Evolutionary conservation across 495 filamentous ascomycete species (phyloP).

Genomic region (Annulohypoxylon bovei): DNA sequence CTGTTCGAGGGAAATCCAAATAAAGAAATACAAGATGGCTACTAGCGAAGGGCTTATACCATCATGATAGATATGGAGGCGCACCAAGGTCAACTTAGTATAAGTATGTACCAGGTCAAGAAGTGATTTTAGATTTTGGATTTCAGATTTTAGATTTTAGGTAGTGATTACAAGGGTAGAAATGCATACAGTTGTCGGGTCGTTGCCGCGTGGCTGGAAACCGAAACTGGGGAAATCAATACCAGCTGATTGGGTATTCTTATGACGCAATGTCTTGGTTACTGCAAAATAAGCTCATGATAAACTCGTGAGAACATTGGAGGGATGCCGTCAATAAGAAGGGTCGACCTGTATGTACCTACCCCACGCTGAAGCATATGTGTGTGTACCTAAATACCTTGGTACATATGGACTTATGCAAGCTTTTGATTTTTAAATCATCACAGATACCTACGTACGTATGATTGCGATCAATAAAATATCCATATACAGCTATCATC

Average conservation of each 20-base stretch:
- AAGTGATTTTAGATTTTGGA: neutral
- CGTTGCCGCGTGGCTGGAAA: neutral
- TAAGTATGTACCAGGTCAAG: neutral
- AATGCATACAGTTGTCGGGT: neutral
- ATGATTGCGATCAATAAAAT: neutral
- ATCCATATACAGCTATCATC: too few relatives aligned
- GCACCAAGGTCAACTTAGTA: neutral
- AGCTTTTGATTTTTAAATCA: neutral
- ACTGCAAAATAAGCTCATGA: neutral
- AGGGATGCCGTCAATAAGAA: neutral
- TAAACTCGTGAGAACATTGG: too few relatives aligned
- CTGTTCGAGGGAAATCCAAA: neutral
- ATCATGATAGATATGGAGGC: neutral
- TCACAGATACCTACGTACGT: neutral
- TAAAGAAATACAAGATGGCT: neutral
- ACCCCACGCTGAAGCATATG: neutral
- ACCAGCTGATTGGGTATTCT: neutral
- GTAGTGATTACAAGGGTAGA: neutral
- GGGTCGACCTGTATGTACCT: neutral
- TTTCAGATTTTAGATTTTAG: neutral
- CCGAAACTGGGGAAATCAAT: neutral
- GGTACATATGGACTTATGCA: neutral
- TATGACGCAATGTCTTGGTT: constrained; percentile 26
- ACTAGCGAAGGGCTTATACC: neutral
- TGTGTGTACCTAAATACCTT: neutral